Evolutionary conservation across 2,329 filamentous ascomycete species (phyloP), one percentile per base, ranked within the genome.

Genomic region (Pseudogymnoascus sp.): DNA sequence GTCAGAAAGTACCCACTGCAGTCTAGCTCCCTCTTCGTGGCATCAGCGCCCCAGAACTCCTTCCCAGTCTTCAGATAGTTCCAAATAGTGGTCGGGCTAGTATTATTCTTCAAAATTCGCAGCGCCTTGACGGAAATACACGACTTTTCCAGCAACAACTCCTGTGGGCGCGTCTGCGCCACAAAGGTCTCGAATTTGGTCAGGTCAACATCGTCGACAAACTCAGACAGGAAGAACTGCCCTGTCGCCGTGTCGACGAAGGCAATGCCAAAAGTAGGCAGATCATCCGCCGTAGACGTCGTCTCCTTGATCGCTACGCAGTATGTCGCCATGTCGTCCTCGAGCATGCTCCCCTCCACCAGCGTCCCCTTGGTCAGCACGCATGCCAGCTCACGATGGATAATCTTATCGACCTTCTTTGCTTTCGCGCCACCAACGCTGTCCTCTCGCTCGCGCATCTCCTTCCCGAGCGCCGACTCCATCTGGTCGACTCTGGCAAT

Each of bases 161-260:
- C 95, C 60, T 91, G 89, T 0, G 95, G 95, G 19, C 89, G 85
- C 14, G 88, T 96, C 74, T 99, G 95, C 14, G 95, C 95, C 38
- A 99, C 87, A 66, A 99, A 89, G 0, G 95, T 99, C 78, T 99
- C 95, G 69, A 99, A 98, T 72, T 93, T 96, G 64, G 95, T 99
- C 76, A 97, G 83, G 70, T 98, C 93, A 3, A 87, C 84, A 73
- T 99, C 95, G 70, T 99, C 95, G 4, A 89, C 82, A 67, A 98
- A 98, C 66, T 96, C 88, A 1, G 93, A 90, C n/a, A 99, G 76
- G 71, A 90, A 92, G 74, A 99, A 99, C 67, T 96, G 91, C 8
- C 93, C 95, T 0, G 93, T 99, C 1, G 95, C 93, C 6, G 95
- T 95, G 73, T 99, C 95, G 10, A 96, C 91, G 75, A 98, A 97